Conservation (phyloP, 495 filamentous ascomycete species). For the Letharia columbiana region DNA sequence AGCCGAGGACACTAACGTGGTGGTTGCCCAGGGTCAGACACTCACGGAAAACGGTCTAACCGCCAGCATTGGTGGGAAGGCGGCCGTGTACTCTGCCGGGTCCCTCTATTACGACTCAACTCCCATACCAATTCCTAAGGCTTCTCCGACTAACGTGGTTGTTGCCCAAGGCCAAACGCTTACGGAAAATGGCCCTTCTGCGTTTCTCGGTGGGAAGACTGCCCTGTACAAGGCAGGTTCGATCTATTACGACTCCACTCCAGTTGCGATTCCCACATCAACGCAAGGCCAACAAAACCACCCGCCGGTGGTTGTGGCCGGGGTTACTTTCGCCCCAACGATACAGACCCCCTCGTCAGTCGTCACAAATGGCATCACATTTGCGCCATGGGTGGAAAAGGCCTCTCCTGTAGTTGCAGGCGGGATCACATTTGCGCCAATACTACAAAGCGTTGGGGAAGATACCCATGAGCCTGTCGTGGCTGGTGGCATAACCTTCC, state of each 20-base stretch:
- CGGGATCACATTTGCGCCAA: conserved; percentile 1
- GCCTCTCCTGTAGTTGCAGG: not conserved
- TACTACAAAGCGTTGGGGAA: not conserved
- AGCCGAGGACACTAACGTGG: not conserved
- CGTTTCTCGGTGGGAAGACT: not conserved
- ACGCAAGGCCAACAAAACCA: not conserved
- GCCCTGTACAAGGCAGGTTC: conserved; percentile 1
- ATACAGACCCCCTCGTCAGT: not conserved
- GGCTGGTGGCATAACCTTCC: conserved; percentile 2
- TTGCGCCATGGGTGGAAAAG: not conserved
- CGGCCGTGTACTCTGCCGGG: not conserved
- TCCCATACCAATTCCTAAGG: not conserved
- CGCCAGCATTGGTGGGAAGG: conserved; percentile 1
- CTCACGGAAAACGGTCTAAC: not conserved
- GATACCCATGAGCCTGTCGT: conserved; percentile 1
- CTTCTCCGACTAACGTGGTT: not conserved
- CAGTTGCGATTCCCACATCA: not conserved
- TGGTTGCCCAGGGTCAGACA: not conserved
- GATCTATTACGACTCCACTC: not conserved
- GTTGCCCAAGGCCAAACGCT: not conserved
- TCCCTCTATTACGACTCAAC: conserved; percentile 1
- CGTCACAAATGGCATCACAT: not conserved
- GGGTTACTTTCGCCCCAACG: not conserved
- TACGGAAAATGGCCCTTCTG: not conserved
- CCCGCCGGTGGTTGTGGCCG: not conserved